Base-by-base conservation (phyloP, 495 filamentous ascomycete genomes). In the Emericellopsis terricola region DNA sequence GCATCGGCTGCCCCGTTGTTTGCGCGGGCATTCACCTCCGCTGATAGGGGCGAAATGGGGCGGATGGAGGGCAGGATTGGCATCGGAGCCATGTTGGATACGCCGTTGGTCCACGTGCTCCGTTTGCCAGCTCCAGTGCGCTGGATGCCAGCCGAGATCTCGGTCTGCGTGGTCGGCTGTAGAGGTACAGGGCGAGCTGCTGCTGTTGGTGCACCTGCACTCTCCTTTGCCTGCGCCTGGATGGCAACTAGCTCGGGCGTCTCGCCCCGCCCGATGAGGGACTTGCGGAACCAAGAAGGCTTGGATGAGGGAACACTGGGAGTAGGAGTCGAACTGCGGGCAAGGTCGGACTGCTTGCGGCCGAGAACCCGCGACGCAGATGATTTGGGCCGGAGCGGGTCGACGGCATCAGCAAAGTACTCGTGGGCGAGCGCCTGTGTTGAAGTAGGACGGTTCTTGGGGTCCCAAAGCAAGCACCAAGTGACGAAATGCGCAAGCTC, bases 381-480 rank as follows among this genome's bases (percentile, higher is more conserved):
- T 9, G 85, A 91, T 57, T 82, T 87, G n/a, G 87, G 85, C 32
- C 85, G 67, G 18, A 96, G 49, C 15, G 91, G 91, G 51, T 99
- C 91, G 17, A 89, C 71, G 2, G 91, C 91, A 59, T 96, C 91
- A n/a, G 67, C 60, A 49, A 99, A 99, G 55, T 85, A 99, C 42
- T 94, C 87, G 48, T 96, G 91, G 20, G 74, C 76, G 44, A 96
- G 55, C 8, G 91, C 87, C 53, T 96, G 86, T 1, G 76, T 73
- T 20, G 86, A 93, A n/a, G 91, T 99, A 31, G 91, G 91, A 37
- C 91, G 68, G 51, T 60, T 74, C 58, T 85, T 86, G 11, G 91
- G 91, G 56, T 99, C 91, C 91, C 91, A 99, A 89, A 96, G 93
- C 39, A 99, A 56, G 59, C 91, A 99, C 86, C 85, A 94, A 2